Evolutionary conservation across 805 yeast genomes (phyloP).

Genomic region (Metschnikowia orientalis): DNA sequence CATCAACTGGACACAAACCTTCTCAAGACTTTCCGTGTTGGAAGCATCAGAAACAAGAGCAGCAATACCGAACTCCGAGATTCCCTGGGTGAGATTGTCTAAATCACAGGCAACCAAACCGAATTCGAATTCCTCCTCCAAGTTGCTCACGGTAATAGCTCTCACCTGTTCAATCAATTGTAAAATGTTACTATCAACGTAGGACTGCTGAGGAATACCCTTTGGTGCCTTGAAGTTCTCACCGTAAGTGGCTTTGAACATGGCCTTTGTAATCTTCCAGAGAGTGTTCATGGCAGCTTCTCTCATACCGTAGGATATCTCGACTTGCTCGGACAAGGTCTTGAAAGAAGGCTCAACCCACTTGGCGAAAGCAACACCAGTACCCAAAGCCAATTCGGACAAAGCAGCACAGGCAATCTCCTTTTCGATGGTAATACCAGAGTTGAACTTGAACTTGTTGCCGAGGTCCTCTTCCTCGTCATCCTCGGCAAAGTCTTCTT

Average conservation of each 20-base stretch:
- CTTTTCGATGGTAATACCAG: conserved; percentile 93
- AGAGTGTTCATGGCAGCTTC: conserved; percentile 77
- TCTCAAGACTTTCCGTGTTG: conserved; percentile 51
- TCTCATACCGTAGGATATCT: conserved; percentile 86
- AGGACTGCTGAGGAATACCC: conserved; percentile 59
- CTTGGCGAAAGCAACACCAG: conserved; percentile 73
- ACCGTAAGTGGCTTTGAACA: conserved; percentile 52
- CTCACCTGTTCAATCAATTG: conserved; percentile 64
- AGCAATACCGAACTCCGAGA: conserved; percentile 68
- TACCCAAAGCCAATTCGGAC: conserved; percentile 83
- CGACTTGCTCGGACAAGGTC: conserved; percentile 64
- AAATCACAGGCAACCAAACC: conserved; percentile 75
- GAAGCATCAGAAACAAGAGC: conserved; percentile 60
- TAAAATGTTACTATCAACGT: conserved; percentile 54
- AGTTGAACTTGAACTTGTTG: conserved; percentile 79
- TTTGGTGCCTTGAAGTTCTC: conserved; percentile 49
- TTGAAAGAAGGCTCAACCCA: conserved; percentile 68
- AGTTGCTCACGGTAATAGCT: conserved; percentile 53
- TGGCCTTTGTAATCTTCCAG: conserved; percentile 78
- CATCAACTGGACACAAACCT: conserved; percentile 67
- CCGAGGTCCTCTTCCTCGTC: conserved; percentile 57
- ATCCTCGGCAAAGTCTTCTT: conserved; percentile 49
- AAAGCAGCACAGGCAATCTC: conserved; percentile 91
- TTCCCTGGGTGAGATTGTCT: conserved; percentile 66
- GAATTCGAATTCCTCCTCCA: conserved; percentile 79